Evolutionary conservation across 345 rosid genomes (phyloP).

Genomic region (Dimocarpus longan): DNA sequence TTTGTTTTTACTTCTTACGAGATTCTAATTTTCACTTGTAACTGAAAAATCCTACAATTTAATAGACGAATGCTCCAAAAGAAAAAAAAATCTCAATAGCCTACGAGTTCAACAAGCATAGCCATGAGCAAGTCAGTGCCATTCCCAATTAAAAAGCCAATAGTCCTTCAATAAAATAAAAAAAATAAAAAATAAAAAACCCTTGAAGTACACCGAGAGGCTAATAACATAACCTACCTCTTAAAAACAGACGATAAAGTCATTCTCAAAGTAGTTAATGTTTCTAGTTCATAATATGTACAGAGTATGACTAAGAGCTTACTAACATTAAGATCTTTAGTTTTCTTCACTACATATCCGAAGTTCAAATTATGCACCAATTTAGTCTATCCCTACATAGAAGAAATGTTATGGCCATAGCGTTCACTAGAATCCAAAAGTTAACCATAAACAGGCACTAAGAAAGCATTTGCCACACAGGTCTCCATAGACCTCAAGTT

Average conservation of each 20-base stretch:
- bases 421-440: neutral
- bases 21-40: too few species aligned
- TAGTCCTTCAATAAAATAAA: neutral
- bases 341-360: neutral
- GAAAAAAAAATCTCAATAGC: neutral
- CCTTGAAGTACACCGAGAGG: neutral
- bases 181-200: too few species aligned
- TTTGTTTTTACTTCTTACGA: too few species aligned
- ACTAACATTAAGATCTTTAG: neutral
- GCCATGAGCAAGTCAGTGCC: neutral
- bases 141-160: neutral
- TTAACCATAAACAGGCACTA: neutral
- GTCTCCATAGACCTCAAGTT: constrained; percentile 1
- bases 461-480: neutral
- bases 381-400: neutral
- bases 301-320: neutral
- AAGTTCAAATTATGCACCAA: neutral
- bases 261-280: neutral
- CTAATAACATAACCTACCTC: neutral
- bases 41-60: neutral
- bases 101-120: neutral
- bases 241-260: neutral
- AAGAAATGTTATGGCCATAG: neutral
- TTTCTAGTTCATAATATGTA: neutral
- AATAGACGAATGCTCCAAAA: neutral